phyloP scores from a whole-genome alignment of 495 filamentous ascomycete species.

The Penicillium soppii region DNA sequence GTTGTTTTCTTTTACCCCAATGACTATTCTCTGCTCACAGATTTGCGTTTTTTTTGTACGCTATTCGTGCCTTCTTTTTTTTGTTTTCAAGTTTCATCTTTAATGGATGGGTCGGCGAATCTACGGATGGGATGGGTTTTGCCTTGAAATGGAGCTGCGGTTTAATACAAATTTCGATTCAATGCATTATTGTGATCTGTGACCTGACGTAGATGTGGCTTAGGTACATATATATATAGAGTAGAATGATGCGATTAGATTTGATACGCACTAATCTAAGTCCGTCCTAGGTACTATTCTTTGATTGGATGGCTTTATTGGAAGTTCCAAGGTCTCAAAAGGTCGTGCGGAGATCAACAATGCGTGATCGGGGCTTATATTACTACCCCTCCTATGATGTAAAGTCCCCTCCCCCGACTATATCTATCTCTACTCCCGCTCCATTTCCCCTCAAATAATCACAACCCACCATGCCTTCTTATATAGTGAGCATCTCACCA shows the following conservation, averaged over 20 bases:
- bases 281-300: too few species aligned
- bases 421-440: background rate
- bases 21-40: background rate
- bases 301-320: too few species aligned
- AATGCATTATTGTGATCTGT: background rate
- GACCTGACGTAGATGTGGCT: background rate
- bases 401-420: background rate
- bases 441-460: background rate
- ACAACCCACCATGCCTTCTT: background rate
- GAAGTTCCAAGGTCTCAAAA: too few species aligned
- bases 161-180: conserved; percentile 24
- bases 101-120: conserved; percentile 39
- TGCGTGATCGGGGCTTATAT: conserved; percentile 2
- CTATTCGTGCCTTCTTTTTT: conserved; percentile 1
- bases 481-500: conserved; percentile 5
- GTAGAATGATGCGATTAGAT: too few species aligned
- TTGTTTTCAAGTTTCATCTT: conserved; percentile 23
- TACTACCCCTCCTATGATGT: conserved; percentile 12
- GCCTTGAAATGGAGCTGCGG: conserved; percentile 26
- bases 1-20: background rate
- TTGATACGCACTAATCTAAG: too few species aligned
- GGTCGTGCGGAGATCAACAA: background rate
- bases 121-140: conserved; percentile 32
- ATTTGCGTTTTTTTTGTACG: conserved; percentile 5
- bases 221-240: too few species aligned